These are phyloP conservation scores for Posidonia oceanica DNA, from an alignment of 116 monocot genomes.

Conservation along the genomic window DNA sequence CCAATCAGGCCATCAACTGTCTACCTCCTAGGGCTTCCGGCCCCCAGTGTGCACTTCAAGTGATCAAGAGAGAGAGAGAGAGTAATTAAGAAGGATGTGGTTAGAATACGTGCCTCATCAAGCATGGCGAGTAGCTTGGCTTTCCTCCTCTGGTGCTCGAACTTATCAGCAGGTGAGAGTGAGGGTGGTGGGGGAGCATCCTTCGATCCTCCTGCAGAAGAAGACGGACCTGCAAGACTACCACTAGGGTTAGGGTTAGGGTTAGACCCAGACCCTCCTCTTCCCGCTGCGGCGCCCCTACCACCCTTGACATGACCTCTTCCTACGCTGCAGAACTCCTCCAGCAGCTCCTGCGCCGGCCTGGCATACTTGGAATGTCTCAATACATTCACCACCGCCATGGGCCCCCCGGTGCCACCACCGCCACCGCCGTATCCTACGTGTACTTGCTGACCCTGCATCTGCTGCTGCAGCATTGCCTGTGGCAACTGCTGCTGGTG, in stretches of 20 bases:
- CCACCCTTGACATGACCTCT: conserved; percentile 25
- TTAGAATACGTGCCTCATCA: conserved; percentile 62
- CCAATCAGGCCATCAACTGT: no score
- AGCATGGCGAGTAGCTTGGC: conserved; percentile 94
- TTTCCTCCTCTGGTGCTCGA: conserved; percentile 93
- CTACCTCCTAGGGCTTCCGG: no score
- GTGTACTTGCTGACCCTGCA: conserved; percentile 9
- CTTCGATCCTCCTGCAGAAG: conserved; percentile 22
- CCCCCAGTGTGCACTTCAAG: no score
- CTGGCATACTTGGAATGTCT: conserved; percentile 56
- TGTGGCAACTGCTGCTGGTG: conserved; percentile 15
- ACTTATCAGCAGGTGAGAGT: conserved; percentile 68
- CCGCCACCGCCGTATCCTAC: conserved; percentile 5
- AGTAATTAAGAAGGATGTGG: background rate
- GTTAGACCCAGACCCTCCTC: conserved; percentile 2
- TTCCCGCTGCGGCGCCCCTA: conserved; percentile 1
- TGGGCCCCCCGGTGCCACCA: conserved; percentile 17
- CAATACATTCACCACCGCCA: conserved; percentile 34
- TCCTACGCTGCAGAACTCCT: conserved; percentile 77
- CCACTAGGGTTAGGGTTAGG: conserved; percentile 30
- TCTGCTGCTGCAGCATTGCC: conserved; percentile 9
- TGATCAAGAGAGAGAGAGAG: conserved; percentile 2
- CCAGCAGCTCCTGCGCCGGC: conserved; percentile 62
- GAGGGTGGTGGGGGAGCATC: background rate
- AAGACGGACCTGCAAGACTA: conserved; percentile 1